These are phyloP conservation scores for Glycyrrhiza uralensis DNA, from an alignment of 306 rosid genomes.

Conservation along the genomic window DNA sequence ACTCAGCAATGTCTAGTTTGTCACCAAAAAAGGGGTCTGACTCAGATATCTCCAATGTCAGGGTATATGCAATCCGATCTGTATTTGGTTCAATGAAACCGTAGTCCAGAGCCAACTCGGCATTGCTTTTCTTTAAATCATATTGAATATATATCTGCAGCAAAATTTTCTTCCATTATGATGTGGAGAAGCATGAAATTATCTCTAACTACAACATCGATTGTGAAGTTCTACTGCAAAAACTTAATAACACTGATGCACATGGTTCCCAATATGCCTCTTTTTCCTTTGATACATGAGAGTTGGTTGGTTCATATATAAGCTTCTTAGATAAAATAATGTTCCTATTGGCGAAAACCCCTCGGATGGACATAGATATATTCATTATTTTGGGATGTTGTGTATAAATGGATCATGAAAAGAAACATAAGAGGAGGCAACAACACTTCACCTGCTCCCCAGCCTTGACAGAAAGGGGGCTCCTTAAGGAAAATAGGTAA, in stretches of 20 bases:
- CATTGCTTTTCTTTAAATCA: constrained; percentile 84
- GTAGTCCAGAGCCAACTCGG: constrained; percentile 89
- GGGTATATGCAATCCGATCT: constrained; percentile 61
- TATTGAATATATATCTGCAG: constrained; percentile 83
- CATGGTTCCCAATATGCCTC: background rate
- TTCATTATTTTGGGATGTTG: background rate
- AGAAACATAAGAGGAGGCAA: background rate
- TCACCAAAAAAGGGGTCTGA: constrained; percentile 81
- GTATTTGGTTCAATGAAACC: constrained; percentile 72
- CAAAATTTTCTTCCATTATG: background rate
- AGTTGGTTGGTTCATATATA: constrained; percentile 4
- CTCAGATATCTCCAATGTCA: constrained; percentile 71
- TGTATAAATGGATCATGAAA: background rate
- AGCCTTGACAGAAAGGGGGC: constrained; percentile 79
- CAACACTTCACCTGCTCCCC: constrained; percentile 73
- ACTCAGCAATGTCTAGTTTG: constrained; percentile 83
- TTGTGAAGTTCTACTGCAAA: background rate
- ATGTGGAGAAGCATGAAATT: background rate
- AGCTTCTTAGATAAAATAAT: background rate
- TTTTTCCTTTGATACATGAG: background rate
- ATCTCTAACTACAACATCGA: background rate
- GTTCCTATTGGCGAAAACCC: background rate
- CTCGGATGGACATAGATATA: background rate
- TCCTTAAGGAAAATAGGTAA: constrained; percentile 66
- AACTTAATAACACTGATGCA: background rate